These are phyloP conservation scores for Mucor racemosus DNA, from an alignment of 371 early-diverging fungal species.

Conservation along the genomic window DNA sequence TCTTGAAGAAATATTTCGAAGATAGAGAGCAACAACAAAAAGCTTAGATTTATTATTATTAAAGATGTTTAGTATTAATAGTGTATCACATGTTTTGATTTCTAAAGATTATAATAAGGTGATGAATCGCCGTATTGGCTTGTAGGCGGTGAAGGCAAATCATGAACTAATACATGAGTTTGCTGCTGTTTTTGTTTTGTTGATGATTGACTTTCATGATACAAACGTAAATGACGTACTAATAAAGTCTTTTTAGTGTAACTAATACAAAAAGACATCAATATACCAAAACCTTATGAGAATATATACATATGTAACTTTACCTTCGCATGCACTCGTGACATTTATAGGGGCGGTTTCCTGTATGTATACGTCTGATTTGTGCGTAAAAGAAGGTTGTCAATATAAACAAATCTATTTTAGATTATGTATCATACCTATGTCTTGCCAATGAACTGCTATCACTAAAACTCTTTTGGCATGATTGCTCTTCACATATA, in stretches of 20 bases:
- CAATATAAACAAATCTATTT: not conserved
- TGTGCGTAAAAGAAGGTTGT: not conserved
- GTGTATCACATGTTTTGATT: not conserved
- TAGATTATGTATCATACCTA: constrained; percentile 27
- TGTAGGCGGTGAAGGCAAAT: constrained; percentile 9
- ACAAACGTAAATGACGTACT: constrained; percentile 12
- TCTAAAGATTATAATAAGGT: not conserved
- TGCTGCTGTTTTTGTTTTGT: not conserved
- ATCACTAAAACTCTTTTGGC: constrained; percentile 67
- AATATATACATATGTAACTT: not conserved
- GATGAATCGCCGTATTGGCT: constrained; percentile 12
- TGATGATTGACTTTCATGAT: not conserved
- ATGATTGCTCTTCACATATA: constrained; percentile 66
- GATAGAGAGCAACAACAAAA: constrained; percentile 8
- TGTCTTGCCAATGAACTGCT: constrained; percentile 61
- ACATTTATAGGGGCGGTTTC: constrained; percentile 75
- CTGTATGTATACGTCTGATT: constrained; percentile 69
- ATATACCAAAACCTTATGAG: not conserved
- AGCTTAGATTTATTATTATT: constrained; percentile 1
- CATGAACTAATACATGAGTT: not conserved
- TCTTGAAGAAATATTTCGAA: constrained; percentile 63
- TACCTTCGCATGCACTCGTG: constrained; percentile 21
- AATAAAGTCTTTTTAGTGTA: constrained; percentile 19
- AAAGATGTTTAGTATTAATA: not conserved
- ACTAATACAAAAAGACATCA: not conserved